Percentiles rank a stretch among this genome's conserved stretches.
Conservation (phyloP, 2,329 filamentous ascomycete species). For the Talaromyces sp. region DNA sequence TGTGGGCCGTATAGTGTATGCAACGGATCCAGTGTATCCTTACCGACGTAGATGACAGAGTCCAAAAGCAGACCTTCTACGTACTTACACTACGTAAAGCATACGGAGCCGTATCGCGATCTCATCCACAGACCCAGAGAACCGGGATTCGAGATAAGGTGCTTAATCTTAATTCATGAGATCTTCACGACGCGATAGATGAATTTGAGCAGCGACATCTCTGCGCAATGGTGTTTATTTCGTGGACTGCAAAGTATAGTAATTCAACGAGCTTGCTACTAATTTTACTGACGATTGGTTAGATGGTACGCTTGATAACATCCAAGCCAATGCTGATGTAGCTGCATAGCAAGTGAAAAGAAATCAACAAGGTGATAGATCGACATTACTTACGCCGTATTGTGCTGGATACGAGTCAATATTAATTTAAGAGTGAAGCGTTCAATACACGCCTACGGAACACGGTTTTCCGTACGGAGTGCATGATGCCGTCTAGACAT, state of each 20-base stretch:
- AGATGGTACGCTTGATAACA: background rate
- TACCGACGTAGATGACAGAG: background rate
- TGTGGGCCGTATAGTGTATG: background rate
- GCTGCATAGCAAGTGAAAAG: background rate
- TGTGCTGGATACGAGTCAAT: background rate
- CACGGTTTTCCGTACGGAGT: background rate
- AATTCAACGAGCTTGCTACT: background rate
- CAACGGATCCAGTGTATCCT: background rate
- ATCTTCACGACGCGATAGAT: conserved; percentile 1
- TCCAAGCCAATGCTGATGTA: background rate
- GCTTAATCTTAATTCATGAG: background rate
- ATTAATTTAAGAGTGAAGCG: too few species aligned
- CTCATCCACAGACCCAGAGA: background rate
- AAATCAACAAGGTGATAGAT: background rate
- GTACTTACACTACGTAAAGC: too few species aligned
- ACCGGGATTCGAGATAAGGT: background rate
- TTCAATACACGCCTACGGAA: background rate
- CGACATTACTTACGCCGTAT: background rate
- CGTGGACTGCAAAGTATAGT: background rate
- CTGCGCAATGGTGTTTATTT: background rate
- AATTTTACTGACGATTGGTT: too few species aligned
- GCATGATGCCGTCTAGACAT: background rate
- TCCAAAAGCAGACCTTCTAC: background rate
- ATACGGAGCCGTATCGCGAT: background rate
- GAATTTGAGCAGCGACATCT: background rate